Evolutionary conservation across 345 rosid species (phyloP).

Genomic region (Salix caprea): DNA sequence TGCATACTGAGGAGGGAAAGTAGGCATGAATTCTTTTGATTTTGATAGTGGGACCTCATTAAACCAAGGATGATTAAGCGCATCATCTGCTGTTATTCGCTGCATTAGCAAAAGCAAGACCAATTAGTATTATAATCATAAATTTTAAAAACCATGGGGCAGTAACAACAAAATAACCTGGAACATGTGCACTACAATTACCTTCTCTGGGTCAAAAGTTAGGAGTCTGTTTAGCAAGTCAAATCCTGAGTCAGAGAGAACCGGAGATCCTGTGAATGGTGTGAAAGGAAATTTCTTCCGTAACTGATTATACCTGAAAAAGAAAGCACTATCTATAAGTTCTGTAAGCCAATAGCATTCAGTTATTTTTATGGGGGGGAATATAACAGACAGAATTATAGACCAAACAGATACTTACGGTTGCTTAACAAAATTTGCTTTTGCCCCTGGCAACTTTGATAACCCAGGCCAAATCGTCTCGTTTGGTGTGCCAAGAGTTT

Average conservation of each 20-base stretch:
- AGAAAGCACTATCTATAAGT: not conserved
- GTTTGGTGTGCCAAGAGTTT: slow-evolving; percentile 71
- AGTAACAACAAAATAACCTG: not conserved
- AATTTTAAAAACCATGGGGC: not conserved
- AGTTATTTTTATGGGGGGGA: not conserved
- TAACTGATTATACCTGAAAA: slow-evolving; percentile 59
- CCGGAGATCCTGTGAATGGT: slow-evolving; percentile 64
- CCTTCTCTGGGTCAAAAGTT: slow-evolving; percentile 73
- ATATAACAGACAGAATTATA: not conserved
- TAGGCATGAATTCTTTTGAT: slow-evolving; percentile 72
- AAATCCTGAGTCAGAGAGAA: slow-evolving; percentile 76
- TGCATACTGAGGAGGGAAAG: slow-evolving; percentile 48
- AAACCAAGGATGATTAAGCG: slow-evolving; percentile 83
- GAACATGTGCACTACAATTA: slow-evolving; percentile 7
- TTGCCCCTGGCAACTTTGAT: slow-evolving; percentile 58
- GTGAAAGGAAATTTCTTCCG: slow-evolving; percentile 76
- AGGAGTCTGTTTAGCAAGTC: slow-evolving; percentile 69
- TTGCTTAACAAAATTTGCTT: slow-evolving; percentile 60
- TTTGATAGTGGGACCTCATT: slow-evolving; percentile 70
- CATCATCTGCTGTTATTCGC: slow-evolving; percentile 73
- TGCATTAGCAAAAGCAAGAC: slow-evolving; percentile 31
- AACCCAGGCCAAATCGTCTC: slow-evolving; percentile 70
- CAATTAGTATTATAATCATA: not conserved
- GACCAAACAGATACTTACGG: slow-evolving; percentile 33
- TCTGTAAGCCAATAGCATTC: not conserved